These are phyloP conservation scores for Macadamia tetraphylla DNA, from an alignment of 164 flowering plant genomes.

Conservation along the genomic window DNA sequence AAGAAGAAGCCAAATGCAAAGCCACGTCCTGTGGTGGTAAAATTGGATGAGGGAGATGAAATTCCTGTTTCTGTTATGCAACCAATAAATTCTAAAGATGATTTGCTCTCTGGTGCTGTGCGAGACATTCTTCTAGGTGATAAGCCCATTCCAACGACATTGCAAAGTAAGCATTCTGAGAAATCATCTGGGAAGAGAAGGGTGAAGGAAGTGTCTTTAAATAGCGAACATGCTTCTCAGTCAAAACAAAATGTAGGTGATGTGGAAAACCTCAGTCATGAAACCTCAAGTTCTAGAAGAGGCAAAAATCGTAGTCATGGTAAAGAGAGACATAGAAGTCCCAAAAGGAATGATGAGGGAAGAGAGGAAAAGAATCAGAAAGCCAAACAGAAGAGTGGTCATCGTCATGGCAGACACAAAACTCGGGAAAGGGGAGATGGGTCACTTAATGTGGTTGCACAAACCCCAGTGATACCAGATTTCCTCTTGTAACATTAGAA, in stretches of 20 bases:
- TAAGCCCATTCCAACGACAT: constrained; percentile 27
- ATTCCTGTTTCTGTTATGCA: constrained; percentile 18
- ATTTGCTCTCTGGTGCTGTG: constrained; percentile 69
- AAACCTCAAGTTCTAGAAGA: constrained; percentile 39
- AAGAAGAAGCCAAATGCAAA: constrained; percentile 59
- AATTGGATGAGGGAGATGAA: constrained; percentile 62
- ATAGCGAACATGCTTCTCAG: constrained; percentile 16
- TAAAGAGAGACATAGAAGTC: constrained; percentile 49
- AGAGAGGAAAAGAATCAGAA: constrained; percentile 32
- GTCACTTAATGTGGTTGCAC: constrained; percentile 31
- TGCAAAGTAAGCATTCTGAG: constrained; percentile 25
- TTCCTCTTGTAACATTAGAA: constrained; percentile 54
- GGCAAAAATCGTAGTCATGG: constrained; percentile 41
- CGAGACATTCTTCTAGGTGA: constrained; percentile 60
- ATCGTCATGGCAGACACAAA: constrained; percentile 47
- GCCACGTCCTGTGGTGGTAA: constrained; percentile 88
- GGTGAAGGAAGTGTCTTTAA: constrained; percentile 40
- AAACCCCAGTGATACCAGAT: constrained; percentile 69
- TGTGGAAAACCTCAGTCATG: constrained; percentile 22
- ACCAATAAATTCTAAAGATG: constrained; percentile 26
- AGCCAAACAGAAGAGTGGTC: constrained; percentile 45
- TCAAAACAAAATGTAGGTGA: constrained; percentile 28
- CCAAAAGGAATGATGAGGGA: constrained; percentile 29
- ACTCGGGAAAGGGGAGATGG: constrained; percentile 46
- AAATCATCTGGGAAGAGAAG: constrained; percentile 36